Conservation (phyloP, 352 stramenopile species). For the Globisporangium canariense region DNA sequence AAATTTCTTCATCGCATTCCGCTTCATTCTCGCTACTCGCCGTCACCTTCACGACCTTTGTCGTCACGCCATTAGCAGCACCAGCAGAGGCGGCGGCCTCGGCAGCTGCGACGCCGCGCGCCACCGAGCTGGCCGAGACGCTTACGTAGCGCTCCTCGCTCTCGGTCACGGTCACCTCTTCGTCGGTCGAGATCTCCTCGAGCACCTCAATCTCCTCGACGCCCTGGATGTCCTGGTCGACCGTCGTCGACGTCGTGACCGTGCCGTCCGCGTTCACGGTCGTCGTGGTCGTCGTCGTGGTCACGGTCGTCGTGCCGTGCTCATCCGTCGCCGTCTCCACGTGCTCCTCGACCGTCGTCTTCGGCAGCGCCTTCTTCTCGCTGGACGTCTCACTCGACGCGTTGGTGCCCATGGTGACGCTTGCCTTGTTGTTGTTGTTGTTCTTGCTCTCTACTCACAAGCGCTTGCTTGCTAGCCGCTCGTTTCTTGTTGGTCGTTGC, state of each 20-base stretch:
- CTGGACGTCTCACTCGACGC: slow-evolving; percentile 11
- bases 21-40: background rate
- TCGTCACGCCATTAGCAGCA: background rate
- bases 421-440: background rate
- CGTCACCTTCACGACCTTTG: slow-evolving; percentile 1
- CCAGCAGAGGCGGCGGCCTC: background rate
- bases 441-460: slow-evolving; percentile 1
- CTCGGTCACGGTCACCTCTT: slow-evolving; percentile 11
- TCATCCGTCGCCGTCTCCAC: slow-evolving; percentile 16
- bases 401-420: slow-evolving; percentile 14
- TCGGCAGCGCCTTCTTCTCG: slow-evolving; percentile 4
- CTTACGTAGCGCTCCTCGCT: slow-evolving; percentile 11
- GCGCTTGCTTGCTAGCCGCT: background rate
- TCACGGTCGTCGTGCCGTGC: slow-evolving; percentile 12
- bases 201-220: slow-evolving; percentile 11
- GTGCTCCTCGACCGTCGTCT: slow-evolving; percentile 12
- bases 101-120: slow-evolving; percentile 1
- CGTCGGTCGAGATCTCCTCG: slow-evolving; percentile 18
- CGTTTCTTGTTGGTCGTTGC: background rate
- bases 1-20: slow-evolving; percentile 8
- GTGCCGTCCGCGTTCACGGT: slow-evolving; percentile 16
- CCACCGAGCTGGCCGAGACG: slow-evolving; percentile 11
- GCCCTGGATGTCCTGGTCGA: slow-evolving; percentile 16
- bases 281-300: slow-evolving; percentile 17
- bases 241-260: slow-evolving; percentile 16